Conservation (phyloP, 1,284 basidiomycete species). For the Sanguinoderma infundibulare region DNA sequence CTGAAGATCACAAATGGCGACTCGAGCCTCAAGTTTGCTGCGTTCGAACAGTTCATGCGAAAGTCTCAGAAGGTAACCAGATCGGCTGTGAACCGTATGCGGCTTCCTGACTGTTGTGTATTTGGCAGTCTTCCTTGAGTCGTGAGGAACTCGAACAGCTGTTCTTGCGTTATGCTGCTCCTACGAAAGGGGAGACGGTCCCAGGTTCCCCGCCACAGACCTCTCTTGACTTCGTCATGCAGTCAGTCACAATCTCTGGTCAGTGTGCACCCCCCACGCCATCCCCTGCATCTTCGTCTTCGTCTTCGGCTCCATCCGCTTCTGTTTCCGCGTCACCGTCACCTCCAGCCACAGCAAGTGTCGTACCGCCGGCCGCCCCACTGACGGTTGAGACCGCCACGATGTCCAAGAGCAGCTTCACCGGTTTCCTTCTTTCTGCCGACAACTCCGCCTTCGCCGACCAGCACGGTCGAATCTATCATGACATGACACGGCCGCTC, state of each 20-base stretch:
- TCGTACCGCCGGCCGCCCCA: slow-evolving; percentile 29
- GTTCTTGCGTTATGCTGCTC: slow-evolving; percentile 58
- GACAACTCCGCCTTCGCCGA: slow-evolving; percentile 66
- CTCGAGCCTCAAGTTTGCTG: slow-evolving; percentile 53
- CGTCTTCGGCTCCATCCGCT: background rate
- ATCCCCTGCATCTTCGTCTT: background rate
- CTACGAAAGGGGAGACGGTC: slow-evolving; percentile 19
- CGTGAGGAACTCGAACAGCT: slow-evolving; percentile 52
- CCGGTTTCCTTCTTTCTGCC: slow-evolving; percentile 74
- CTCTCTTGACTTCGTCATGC: slow-evolving; percentile 28
- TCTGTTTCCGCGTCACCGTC: slow-evolving; percentile 12
- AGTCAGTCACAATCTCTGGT: slow-evolving; percentile 17
- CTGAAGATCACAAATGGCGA: slow-evolving; percentile 50
- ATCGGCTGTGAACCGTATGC: slow-evolving; percentile 5
- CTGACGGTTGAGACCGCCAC: slow-evolving; percentile 33
- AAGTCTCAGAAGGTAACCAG: slow-evolving; percentile 63
- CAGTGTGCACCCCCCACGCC: background rate
- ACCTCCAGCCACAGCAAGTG: slow-evolving; percentile 19
- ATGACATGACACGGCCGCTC: slow-evolving; percentile 83
- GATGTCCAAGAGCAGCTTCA: slow-evolving; percentile 68
- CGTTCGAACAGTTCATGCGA: slow-evolving; percentile 72
- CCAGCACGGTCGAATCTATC: slow-evolving; percentile 46
- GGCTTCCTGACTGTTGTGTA: background rate
- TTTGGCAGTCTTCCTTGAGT: slow-evolving; percentile 50
- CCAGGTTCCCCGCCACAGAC: slow-evolving; percentile 31